A percentile compares a stretch with the other conserved stretches of the same genome.
phyloP scores from a whole-genome alignment of 352 stramenopile species.

The Elongisporangium undulatum region DNA sequence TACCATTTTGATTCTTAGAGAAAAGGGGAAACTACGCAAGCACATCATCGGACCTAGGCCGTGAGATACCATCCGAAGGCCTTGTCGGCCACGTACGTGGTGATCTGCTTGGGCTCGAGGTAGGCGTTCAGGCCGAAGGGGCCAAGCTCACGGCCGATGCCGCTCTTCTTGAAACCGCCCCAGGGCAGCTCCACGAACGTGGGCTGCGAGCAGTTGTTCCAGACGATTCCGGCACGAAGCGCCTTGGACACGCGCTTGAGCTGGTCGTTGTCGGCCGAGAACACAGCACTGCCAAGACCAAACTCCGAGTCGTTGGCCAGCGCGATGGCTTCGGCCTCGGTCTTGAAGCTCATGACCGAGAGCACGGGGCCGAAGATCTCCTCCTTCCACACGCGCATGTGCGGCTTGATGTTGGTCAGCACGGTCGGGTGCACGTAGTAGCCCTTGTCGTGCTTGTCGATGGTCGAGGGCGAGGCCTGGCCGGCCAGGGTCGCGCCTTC shows the following conservation, averaged over 20 bases:
- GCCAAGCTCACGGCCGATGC: conserved; percentile 65
- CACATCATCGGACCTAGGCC: conserved; percentile 5
- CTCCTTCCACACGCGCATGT: conserved; percentile 76
- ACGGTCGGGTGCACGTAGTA: conserved; percentile 80
- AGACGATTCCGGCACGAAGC: conserved; percentile 53
- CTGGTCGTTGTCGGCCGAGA: conserved; percentile 45
- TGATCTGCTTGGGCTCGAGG: conserved; percentile 70
- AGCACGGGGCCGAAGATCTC: conserved; percentile 91
- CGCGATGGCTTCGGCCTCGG: conserved; percentile 73
- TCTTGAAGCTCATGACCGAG: conserved; percentile 83
- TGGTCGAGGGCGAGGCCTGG: conserved; percentile 19
- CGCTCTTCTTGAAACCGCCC: conserved; percentile 83
- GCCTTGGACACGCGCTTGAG: conserved; percentile 52
- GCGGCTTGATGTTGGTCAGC: conserved; percentile 51
- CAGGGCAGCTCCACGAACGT: conserved; percentile 65
- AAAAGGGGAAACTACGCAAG: not conserved
- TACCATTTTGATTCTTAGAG: not conserved
- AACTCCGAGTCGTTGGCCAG: conserved; percentile 76
- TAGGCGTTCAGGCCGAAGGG: conserved; percentile 60
- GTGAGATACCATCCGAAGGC: conserved; percentile 57
- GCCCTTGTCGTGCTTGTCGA: conserved; percentile 21
- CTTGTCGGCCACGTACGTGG: conserved; percentile 65
- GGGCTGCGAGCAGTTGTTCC: conserved; percentile 68
- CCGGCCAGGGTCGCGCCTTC: conserved; percentile 47
- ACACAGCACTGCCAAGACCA: conserved; percentile 69